These are phyloP conservation scores for Cladosporium sp. DNA, from an alignment of 2,329 filamentous ascomycete genomes.

Conservation along the genomic window DNA sequence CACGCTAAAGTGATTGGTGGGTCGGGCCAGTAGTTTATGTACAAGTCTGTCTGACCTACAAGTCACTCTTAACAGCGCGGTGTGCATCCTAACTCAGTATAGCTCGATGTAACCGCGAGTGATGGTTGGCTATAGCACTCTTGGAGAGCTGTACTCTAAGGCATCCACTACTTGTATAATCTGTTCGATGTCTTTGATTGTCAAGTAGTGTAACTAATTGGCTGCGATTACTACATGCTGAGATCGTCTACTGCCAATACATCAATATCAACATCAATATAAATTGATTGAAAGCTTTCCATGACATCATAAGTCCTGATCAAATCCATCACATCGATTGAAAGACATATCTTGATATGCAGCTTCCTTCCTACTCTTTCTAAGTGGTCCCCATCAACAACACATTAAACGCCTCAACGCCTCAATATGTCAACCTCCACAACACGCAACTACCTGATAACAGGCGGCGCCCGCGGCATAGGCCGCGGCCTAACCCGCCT, in stretches of 20 bases:
- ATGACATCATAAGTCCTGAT: neutral
- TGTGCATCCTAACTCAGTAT: neutral
- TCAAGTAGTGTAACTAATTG: neutral
- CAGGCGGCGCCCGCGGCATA: constrained; percentile 43
- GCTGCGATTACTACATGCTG: neutral
- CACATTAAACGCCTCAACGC: neutral
- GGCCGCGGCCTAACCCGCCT: constrained; percentile 42
- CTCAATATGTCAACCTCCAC: constrained; percentile 11
- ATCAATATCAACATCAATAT: neutral
- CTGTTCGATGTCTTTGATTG: neutral
- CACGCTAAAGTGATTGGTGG: neutral
- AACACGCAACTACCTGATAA: constrained; percentile 39
- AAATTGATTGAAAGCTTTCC: neutral
- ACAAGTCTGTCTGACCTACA: neutral
- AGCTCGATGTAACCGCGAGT: neutral
- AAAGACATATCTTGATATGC: neutral
- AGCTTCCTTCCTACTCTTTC: neutral
- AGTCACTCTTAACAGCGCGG: neutral
- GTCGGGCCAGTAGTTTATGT: no score
- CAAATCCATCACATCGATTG: neutral
- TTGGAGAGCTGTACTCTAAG: neutral
- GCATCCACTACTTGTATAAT: neutral
- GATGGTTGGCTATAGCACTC: neutral
- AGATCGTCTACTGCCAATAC: neutral
- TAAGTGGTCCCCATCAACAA: neutral